Base-by-base conservation (phyloP, 805 yeast genomes). In the Candida fluviatilis region DNA sequence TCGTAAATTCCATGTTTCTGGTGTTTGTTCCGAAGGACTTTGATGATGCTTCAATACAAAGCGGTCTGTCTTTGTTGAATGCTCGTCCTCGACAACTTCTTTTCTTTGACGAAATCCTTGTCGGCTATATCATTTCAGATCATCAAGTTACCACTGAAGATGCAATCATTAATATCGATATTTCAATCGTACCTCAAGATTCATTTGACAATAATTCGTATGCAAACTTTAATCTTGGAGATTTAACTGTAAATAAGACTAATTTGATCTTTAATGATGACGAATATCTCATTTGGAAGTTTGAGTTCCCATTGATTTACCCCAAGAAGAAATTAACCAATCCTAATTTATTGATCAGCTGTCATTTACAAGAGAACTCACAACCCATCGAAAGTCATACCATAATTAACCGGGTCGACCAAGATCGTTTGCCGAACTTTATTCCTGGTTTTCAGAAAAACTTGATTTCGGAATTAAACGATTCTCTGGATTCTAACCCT, bases 51-150 rank as follows among this genome's bases (percentile, higher is more conserved):
- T 21, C 24, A 10, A 21, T 21, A 6, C 8, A 21, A 21, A 21
- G 7, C 29, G 29, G n/a, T 12, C 7, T 26, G n/a, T 13, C 29
- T 8, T 10, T 13, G 15, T 26, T 26, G 13, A 26, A 7, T 5
- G n/a, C 29, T 5, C 7, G n/a, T 26, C 6, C 6, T 13, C 29
- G 29, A 10, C 15, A 12, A 7, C 27, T 43, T 12, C 28, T 43
- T 2, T 64, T 61, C 38, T 60, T 55, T 41, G 67, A 62, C 36
- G 70, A 64, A 37, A 32, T 44, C 3, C 45, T 61, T 21, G 36
- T 40, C 10, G 68, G 64, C 1, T 64, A 53, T 40, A 37, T 64
- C 17, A 35, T 59, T 18, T 51, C 38, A 13, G n/a, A 10, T 11
- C 25, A 40, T 11, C 18, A 42, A 13, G 34, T 31, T 13, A 15